Conservation (phyloP, 2,329 filamentous ascomycete genomes). For the Ascochyta pisi region DNA sequence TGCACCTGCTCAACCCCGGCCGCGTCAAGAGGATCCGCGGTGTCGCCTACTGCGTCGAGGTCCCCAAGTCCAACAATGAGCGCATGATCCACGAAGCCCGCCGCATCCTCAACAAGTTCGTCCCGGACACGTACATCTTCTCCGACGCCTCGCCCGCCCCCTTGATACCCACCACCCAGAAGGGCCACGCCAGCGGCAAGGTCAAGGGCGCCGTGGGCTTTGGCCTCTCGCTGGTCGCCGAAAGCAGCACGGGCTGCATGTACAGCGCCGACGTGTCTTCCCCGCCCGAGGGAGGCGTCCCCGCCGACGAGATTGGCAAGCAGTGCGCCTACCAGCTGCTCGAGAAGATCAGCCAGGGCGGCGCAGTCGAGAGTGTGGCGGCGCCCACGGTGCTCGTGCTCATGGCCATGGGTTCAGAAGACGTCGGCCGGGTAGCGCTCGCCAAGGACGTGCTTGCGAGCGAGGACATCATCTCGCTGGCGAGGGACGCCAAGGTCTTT, state of each 20-base stretch:
- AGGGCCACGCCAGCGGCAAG: conserved; percentile 62
- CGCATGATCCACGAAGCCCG: conserved; percentile 92
- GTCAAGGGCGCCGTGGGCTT: conserved; percentile 83
- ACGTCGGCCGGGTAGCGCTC: conserved; percentile 85
- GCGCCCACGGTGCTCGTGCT: conserved; percentile 79
- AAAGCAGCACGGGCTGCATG: conserved; percentile 84
- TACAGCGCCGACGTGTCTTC: conserved; percentile 84
- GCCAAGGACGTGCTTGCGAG: conserved; percentile 82
- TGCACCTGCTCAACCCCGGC: conserved; percentile 85
- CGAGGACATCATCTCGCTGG: conserved; percentile 79
- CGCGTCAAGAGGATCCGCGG: conserved; percentile 87
- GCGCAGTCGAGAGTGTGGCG: conserved; percentile 77
- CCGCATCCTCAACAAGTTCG: conserved; percentile 81
- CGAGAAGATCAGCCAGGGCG: conserved; percentile 80
- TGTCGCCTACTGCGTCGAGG: conserved; percentile 91
- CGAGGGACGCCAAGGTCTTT: conserved; percentile 85
- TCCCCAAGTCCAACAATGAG: conserved; percentile 90
- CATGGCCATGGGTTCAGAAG: conserved; percentile 98
- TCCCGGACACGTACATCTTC: conserved; percentile 89
- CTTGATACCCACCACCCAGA: conserved; percentile 72
- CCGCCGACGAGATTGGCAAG: conserved; percentile 90
- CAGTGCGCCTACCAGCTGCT: conserved; percentile 88
- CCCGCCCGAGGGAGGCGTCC: conserved; percentile 78
- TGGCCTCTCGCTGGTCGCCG: conserved; percentile 87
- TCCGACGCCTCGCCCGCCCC: conserved; percentile 69